Base-by-base conservation (phyloP, 345 rosid species). In the Stellera chamaejasme region DNA sequence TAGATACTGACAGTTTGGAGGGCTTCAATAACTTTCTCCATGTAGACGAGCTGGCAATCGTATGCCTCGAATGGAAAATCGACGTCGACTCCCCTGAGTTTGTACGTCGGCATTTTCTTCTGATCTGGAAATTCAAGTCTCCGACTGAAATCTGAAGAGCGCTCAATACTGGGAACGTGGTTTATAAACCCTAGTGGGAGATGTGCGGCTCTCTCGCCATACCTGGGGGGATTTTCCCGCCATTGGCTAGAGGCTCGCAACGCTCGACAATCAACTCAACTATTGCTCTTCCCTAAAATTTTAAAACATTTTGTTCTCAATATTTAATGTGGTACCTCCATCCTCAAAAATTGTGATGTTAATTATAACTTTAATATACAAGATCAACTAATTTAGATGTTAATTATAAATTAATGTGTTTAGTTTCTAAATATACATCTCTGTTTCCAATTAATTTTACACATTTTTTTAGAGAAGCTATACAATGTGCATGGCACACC, bases 51-150 rank as follows among this genome's bases (percentile, higher is more conserved):
- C 82, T 89, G 97, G 62, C 90, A 87, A 52, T 85, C 84, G 60
- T 93, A 89, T 1, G 97, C 95, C 59, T 87, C 92, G 72, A 78
- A 93, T 3, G 97, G 99, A 72, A 93, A 93, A 55, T 89, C 96
- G 47, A 89, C 99, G 50, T 85, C 70, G 72, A 93, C 74, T 66
- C 96, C 97, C 66, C 95, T 72, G 51, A 93, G 62, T n/a, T 63
- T 79, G 85, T 89, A 89, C 10, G 74, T 66, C 12, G 96, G 95
- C 99, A 89, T 88, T 49, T 73, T 55, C 50, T 25, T 48, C 23
- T 50, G 13, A 12, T 32, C 8, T 49, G 39, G 39, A 5, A 0
- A 32, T 32, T 32, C 39, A 32, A 32, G 39, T 32, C n/a, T 19
- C 56, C 13, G 48, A 46, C 57, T 56, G 53, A 63, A 25, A 47